Percentiles rank a stretch among this genome's conserved stretches.
Evolutionary conservation across 371 early-diverging fungal genomes (phyloP).

Genomic region (Catenaria anguillulae): DNA sequence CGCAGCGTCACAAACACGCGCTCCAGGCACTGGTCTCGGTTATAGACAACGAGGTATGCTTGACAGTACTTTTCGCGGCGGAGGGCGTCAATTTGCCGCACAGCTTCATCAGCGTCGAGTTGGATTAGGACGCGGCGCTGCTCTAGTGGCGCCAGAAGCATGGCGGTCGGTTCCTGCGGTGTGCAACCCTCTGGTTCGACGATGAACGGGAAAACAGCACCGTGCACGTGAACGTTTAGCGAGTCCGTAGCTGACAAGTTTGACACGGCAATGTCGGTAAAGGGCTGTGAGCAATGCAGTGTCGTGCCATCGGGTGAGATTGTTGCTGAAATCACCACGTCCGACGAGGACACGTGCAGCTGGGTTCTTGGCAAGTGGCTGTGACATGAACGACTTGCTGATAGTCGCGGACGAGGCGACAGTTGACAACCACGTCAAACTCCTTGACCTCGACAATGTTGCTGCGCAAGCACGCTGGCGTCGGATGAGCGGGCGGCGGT

Average conservation of each 20-base stretch:
- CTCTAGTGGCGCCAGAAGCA: conserved; percentile 13
- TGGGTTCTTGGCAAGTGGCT: conserved; percentile 43
- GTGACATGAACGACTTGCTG: conserved; percentile 40
- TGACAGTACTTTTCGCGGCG: conserved; percentile 46
- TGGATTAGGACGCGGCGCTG: conserved; percentile 24
- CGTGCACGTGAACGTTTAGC: conserved; percentile 11
- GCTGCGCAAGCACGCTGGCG: too few species aligned
- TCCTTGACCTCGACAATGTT: conserved; percentile 28
- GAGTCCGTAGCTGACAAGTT: conserved; percentile 22
- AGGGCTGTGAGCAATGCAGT: conserved; percentile 11
- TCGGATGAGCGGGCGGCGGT: neutral
- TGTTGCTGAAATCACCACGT: conserved; percentile 6
- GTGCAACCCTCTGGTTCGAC: neutral
- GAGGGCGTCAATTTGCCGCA: conserved; percentile 3
- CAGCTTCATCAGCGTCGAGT: conserved; percentile 31
- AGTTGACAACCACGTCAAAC: conserved; percentile 50
- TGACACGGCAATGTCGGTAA: conserved; percentile 17
- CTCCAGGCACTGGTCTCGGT: conserved; percentile 41
- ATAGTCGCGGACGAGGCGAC: conserved; percentile 58
- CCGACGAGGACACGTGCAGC: conserved; percentile 16
- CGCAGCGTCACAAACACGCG: conserved; percentile 39
- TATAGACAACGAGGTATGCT: conserved; percentile 49
- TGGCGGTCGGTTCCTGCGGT: conserved; percentile 14
- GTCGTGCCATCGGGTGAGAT: conserved; percentile 10
- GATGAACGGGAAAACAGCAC: neutral